Percentiles rank a stretch among this genome's conserved stretches.
These are phyloP conservation scores for Gilbertella persicaria DNA, from an alignment of 371 early-diverging fungal genomes.

Conservation along the genomic window DNA sequence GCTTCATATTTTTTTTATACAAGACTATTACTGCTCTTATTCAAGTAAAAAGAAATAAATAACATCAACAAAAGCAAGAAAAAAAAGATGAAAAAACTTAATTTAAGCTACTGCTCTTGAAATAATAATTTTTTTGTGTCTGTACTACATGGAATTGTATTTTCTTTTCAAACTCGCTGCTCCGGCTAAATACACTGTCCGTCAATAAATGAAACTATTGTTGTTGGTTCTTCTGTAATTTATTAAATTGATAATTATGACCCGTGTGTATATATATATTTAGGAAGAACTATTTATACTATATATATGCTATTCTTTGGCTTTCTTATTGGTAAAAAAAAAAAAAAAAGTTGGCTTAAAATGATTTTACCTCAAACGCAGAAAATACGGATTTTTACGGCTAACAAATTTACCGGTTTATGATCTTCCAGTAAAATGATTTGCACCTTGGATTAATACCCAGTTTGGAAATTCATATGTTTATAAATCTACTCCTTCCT, in stretches of 20 bases:
- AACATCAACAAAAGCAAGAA: not conserved
- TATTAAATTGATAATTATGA: not conserved
- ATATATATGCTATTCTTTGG: too few species aligned
- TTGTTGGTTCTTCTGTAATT: not conserved
- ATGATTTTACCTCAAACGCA: too few species aligned
- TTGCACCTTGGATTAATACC: too few species aligned
- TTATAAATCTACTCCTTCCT: too few species aligned
- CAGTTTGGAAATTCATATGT: too few species aligned
- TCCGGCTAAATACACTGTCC: slow-evolving; percentile 17
- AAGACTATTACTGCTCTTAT: not conserved
- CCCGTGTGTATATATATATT: too few species aligned
- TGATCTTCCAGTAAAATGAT: too few species aligned
- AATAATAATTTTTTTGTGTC: slow-evolving; percentile 1
- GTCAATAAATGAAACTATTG: slow-evolving; percentile 1
- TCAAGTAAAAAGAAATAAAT: not conserved
- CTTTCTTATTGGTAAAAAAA: too few species aligned
- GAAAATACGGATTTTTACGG: too few species aligned
- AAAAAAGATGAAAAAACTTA: not conserved
- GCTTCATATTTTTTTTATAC: slow-evolving; percentile 2
- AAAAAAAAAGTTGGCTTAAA: too few species aligned
- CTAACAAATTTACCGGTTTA: too few species aligned
- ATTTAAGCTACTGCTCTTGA: slow-evolving; percentile 10
- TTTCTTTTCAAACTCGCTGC: not conserved
- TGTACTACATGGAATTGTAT: slow-evolving; percentile 21
- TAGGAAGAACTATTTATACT: too few species aligned